Evolutionary conservation across 2,329 filamentous ascomycete species (phyloP), one percentile per base, ranked within the genome.

Genomic region (Aspergillus unguis): DNA sequence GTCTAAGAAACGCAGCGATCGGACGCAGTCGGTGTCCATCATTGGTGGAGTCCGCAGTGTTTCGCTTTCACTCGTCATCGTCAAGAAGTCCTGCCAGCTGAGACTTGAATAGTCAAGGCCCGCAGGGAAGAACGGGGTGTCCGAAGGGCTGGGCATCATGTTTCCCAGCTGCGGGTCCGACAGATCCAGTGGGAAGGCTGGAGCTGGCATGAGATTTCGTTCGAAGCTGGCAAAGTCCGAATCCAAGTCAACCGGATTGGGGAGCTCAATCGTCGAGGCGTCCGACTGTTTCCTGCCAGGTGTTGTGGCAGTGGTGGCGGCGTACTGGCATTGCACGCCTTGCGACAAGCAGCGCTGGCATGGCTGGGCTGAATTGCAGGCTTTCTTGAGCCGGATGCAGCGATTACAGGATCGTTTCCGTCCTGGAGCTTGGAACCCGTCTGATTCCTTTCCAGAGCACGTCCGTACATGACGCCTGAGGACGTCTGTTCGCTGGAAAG

Each of bases 401-500:
- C 66, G 65, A 56, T 69, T 68, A 46, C 70, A 72, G 23, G 68
- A 69, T 5, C 68, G 60, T 29, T 64, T 60, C 32, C 64, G 61
- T 23, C 57, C 61, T 1, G 55, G 54, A 2, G 57, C 53, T 7
- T 55, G 46, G 23, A 53, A 50, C 9, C 8, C n/a, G 8, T 36
- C 51, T 2, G 27, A 25, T 8, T 23, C 26, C 6, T 40, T 43
- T 33, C 63, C 66, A 33, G 67, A 62, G 52, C 69, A 72, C 3
- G 67, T 67, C 44, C 65, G 59, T 25, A 65, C 33, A 54, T 74
- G 71, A 3, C 71, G 64, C 43, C 66, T 67, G n/a, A 73, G 59
- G 17, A 71, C 67, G 57, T 73, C 71, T 4, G 67, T 67, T 17
- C 71, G 63, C 54, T 71, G 67, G 46, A 73, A 73, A 0, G 65